Evolutionary conservation across 1,139 yeast species (phyloP).

Genomic region (Blastobotrys indianensis): DNA sequence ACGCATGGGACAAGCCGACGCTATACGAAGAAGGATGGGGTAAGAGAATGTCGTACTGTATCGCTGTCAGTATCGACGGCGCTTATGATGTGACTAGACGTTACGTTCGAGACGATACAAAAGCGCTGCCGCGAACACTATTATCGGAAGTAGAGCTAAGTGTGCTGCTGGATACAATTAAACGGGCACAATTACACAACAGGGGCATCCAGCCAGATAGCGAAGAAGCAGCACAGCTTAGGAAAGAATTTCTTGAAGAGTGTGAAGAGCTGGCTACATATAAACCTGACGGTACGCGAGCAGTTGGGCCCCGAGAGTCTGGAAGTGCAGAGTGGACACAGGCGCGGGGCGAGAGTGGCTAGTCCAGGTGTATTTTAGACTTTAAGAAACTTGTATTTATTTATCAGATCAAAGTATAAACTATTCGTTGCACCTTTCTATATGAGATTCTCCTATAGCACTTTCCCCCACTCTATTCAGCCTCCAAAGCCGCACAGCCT

Average conservation of each 20-base stretch:
- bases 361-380: background rate
- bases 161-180: slow-evolving; percentile 34
- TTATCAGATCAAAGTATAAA: no score
- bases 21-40: slow-evolving; percentile 87
- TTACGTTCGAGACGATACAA: slow-evolving; percentile 52
- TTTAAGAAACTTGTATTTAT: background rate
- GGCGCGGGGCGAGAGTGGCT: slow-evolving; percentile 71
- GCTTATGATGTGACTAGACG: slow-evolving; percentile 63
- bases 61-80: slow-evolving; percentile 54
- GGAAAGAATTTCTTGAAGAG: slow-evolving; percentile 36
- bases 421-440: no score
- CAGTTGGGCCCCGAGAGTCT: slow-evolving; percentile 49
- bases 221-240: slow-evolving; percentile 18
- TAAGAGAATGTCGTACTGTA: slow-evolving; percentile 80
- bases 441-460: no score
- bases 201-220: slow-evolving; percentile 23
- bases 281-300: slow-evolving; percentile 14
- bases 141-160: slow-evolving; percentile 42
- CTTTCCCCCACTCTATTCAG: no score
- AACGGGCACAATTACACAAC: slow-evolving; percentile 30
- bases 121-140: slow-evolving; percentile 47
- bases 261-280: slow-evolving; percentile 32
- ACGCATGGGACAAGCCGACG: slow-evolving; percentile 72
- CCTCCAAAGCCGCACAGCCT: no score
- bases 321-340: slow-evolving; percentile 74